Conservation (phyloP, 495 filamentous ascomycete species). For the Aspergillus affinis region DNA sequence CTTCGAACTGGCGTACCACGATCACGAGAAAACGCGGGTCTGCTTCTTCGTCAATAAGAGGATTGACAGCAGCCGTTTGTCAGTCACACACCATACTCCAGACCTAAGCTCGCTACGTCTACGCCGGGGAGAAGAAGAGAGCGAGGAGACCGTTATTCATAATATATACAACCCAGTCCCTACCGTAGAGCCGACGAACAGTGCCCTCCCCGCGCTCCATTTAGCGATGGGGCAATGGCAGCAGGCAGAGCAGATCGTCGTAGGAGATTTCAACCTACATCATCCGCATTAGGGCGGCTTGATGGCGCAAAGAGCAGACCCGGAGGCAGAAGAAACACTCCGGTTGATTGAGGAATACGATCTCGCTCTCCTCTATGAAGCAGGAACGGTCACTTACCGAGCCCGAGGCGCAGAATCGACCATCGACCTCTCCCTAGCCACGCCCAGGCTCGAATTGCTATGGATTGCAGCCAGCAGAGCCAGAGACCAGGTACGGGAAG, state of each 20-base stretch:
- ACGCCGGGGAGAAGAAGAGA: slow-evolving; percentile 8
- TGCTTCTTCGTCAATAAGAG: slow-evolving; percentile 9
- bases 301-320: slow-evolving; percentile 7
- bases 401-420: slow-evolving; percentile 1
- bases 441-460: slow-evolving; percentile 5
- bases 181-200: slow-evolving; percentile 5
- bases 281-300: slow-evolving; percentile 8
- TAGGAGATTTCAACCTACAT: slow-evolving; percentile 8
- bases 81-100: slow-evolving; percentile 8
- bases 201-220: slow-evolving; percentile 5
- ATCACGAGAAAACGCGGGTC: slow-evolving; percentile 8
- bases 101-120: slow-evolving; percentile 4
- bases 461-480: slow-evolving; percentile 1
- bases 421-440: slow-evolving; percentile 1
- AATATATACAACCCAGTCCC: slow-evolving; percentile 8
- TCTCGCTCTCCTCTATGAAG: not conserved
- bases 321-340: slow-evolving; percentile 1
- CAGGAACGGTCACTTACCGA: slow-evolving; percentile 1
- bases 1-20: slow-evolving; percentile 8
- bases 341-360: not conserved
- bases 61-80: slow-evolving; percentile 5
- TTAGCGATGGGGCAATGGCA: slow-evolving; percentile 1
- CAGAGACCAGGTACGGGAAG: slow-evolving; percentile 1
- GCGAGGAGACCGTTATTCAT: slow-evolving; percentile 1
- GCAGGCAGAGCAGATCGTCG: slow-evolving; percentile 6